Conservation (phyloP, 345 rosid species). For the Gossypium arboreum region DNA sequence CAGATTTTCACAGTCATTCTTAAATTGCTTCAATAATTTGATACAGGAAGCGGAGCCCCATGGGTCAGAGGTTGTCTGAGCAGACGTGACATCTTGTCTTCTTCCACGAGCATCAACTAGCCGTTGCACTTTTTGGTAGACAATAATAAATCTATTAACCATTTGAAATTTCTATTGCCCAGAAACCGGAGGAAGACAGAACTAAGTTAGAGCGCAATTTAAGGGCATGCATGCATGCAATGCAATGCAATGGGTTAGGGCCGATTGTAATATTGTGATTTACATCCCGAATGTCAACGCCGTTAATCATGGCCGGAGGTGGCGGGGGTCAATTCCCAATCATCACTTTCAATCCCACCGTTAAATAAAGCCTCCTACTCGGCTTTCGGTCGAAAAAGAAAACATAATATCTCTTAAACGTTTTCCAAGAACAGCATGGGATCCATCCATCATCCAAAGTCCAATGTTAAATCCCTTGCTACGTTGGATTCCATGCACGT, state of each 20-base stretch:
- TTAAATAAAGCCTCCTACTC: not conserved
- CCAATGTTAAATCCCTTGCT: constrained; percentile 29
- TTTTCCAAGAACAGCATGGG: not conserved
- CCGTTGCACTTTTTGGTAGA: constrained; percentile 18
- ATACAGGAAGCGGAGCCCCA: too few relatives aligned
- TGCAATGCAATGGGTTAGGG: not conserved
- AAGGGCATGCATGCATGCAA: not conserved
- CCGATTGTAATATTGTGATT: not conserved
- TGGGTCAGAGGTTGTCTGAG: not conserved
- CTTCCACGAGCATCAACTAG: constrained; percentile 19
- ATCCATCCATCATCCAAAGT: constrained; percentile 1
- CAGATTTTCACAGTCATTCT: too few relatives aligned
- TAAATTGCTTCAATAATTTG: too few relatives aligned
- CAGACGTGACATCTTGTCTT: constrained; percentile 15
- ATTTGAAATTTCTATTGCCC: not conserved
- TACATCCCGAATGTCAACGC: constrained; percentile 24
- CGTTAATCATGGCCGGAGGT: constrained; percentile 22
- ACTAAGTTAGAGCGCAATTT: constrained; percentile 12
- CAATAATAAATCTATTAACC: not conserved
- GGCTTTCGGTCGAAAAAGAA: constrained; percentile 16
- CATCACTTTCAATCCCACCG: not conserved
- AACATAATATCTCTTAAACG: too few relatives aligned
- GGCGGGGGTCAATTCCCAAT: constrained; percentile 16
- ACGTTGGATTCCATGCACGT: constrained; percentile 29
- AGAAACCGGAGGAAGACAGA: not conserved